A percentile compares a stretch with the other conserved stretches of the same genome.
phyloP scores from a whole-genome alignment of 1,139 yeast species.

The Hyphopichia fennica region DNA sequence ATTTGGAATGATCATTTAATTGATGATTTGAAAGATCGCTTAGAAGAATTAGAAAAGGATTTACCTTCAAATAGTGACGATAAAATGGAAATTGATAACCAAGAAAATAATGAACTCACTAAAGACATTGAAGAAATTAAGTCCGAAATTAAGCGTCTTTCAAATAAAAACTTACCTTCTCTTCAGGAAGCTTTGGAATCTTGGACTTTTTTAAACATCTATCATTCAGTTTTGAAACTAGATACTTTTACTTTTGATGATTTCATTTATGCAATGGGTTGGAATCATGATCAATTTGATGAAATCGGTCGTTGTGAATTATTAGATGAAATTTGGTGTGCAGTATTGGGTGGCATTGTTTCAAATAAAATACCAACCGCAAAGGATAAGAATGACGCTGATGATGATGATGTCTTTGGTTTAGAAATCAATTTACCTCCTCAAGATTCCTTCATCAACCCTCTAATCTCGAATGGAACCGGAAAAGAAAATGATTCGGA shows the following conservation, averaged over 20 bases:
- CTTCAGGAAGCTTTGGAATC: conserved; percentile 56
- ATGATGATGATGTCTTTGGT: conserved; percentile 28
- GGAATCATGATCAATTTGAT: conserved; percentile 47
- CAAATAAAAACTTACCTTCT: conserved; percentile 14
- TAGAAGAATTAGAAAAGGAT: neutral
- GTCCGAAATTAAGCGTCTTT: conserved; percentile 16
- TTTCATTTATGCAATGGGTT: conserved; percentile 61
- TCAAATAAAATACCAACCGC: conserved; percentile 34
- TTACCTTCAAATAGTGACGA: conserved; percentile 1
- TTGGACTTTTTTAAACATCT: conserved; percentile 77
- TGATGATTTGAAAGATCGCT: conserved; percentile 12
- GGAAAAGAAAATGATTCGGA: conserved; percentile 4
- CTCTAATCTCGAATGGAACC: conserved; percentile 7
- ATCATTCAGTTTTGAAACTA: conserved; percentile 59
- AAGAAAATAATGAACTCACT: conserved; percentile 9
- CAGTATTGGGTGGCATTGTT: conserved; percentile 49
- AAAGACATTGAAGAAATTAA: conserved; percentile 7
- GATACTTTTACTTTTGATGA: conserved; percentile 83
- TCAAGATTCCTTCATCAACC: conserved; percentile 23
- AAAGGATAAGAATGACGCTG: conserved; percentile 27
- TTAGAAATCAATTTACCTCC: conserved; percentile 45
- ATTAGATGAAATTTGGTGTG: conserved; percentile 73
- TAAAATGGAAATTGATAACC: conserved; percentile 9
- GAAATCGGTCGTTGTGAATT: conserved; percentile 53
- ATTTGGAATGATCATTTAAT: conserved; percentile 22